A percentile compares a stretch with the other conserved stretches of the same genome.
Evolutionary conservation across 208 protist genomes (phyloP).

Genomic region (Entamoeba histolytica): DNA sequence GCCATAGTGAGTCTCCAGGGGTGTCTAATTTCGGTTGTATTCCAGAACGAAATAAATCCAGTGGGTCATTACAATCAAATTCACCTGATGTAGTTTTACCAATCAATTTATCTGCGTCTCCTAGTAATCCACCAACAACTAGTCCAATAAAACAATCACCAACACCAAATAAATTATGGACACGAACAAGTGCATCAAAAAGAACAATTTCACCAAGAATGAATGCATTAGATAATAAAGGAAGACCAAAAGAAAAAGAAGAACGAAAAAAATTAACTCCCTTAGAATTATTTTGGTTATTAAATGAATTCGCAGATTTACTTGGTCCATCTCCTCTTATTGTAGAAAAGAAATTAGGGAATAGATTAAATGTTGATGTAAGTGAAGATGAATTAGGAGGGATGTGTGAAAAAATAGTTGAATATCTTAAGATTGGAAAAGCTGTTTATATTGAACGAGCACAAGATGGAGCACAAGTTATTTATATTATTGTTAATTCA

Average conservation of each 20-base stretch:
- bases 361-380: neutral
- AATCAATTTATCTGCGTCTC: neutral
- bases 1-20: no score
- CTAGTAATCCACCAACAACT: no score
- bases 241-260: neutral
- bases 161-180: no score
- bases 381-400: neutral
- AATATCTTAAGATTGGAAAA: neutral
- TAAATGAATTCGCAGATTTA: neutral
- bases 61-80: neutral
- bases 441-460: neutral
- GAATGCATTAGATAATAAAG: neutral
- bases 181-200: neutral
- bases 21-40: no score
- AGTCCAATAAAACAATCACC: no score
- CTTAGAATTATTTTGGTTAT: neutral
- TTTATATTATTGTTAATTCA: neutral
- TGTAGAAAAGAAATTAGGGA: neutral
- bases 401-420: neutral
- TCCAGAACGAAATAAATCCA: neutral
- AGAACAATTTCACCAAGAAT: neutral
- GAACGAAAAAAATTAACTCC: neutral
- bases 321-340: neutral
- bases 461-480: neutral
- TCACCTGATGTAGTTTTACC: neutral